Conservation (phyloP, 192 early-diverging fungal genomes). For the Linnemannia hyalina region DNA sequence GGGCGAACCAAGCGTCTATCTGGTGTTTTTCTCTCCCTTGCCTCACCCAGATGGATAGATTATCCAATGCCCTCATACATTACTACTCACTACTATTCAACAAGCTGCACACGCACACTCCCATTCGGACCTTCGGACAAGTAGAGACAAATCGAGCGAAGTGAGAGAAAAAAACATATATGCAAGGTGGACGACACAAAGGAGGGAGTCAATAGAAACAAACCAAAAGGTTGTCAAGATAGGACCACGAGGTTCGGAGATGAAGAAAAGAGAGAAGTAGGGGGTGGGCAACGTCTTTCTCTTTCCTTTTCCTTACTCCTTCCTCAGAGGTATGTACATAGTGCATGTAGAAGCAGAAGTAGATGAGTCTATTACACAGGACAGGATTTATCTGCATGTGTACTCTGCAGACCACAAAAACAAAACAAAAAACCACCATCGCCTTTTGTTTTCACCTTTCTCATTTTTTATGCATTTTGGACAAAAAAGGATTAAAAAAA, state of each 20-base stretch:
- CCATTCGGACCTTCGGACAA: background rate
- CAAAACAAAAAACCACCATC: slow-evolving; percentile 5
- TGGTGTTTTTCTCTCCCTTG: background rate
- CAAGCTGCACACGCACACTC: background rate
- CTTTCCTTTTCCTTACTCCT: background rate
- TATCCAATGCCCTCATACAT: background rate
- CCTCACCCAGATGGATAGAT: background rate
- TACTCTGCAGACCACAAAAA: background rate
- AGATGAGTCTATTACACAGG: background rate
- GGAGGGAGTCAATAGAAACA: background rate
- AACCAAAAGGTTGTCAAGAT: background rate
- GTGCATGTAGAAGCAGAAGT: background rate
- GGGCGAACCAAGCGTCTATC: slow-evolving; percentile 6
- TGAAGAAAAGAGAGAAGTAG: background rate
- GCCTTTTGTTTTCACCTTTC: too few species aligned
- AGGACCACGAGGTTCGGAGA: background rate
- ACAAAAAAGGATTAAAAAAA: background rate
- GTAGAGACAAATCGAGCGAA: slow-evolving; percentile 4
- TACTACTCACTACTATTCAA: background rate
- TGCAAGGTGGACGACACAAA: background rate
- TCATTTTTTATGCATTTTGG: background rate
- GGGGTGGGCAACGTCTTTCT: background rate
- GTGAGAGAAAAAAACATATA: background rate
- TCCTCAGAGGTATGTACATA: background rate
- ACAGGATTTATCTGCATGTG: background rate